Base-by-base conservation (phyloP, 768 basidiomycete species). In the Leccinum arenicola region DNA sequence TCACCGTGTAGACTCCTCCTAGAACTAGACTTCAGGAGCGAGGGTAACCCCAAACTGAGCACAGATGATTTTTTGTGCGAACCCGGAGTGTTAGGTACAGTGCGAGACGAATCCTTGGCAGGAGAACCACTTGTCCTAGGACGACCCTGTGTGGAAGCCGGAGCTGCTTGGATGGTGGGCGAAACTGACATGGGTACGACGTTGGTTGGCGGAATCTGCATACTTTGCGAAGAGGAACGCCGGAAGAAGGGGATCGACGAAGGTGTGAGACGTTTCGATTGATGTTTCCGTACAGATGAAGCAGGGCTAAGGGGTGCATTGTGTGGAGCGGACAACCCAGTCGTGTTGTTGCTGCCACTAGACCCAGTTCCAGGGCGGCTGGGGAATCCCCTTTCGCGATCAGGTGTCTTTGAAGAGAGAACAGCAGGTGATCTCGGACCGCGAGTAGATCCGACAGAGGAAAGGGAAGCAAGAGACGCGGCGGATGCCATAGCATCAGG, bases 171-270 rank as follows among this genome's bases (percentile, higher is more conserved):
- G 2, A 85, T 80, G 10, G 84, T 78, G 12, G 89, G 81, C 5
- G 82, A 77, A 9, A 78, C 72, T 3, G 78, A 77, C 10, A 76
- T 74, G 15, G 79, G 73, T 27, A 80, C 68, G 55, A 68, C 58
- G 54, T 60, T 66, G n/a, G 73, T 68, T 7, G 83, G 77, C 19
- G 85, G 82, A 25, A 87, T 72, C 61, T 91, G 88, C 82, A 91
- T 88, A 14, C 89, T 91, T 68, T 93, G 90, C 7, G 94, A 95
- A 27, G 91, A 91, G 8, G 93, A 93, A 36, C 94, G 88, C 48
- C 92, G 84, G 78, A 96, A 95, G 75, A 96, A 96, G 2, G 94
- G 94, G 59, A 96, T 96, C 14, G 92, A 91, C 27, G 92, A 94
- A 1, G 93, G 93, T 1, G 94, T 95, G 50, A 94, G 83, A 59